Evolutionary conservation across 129 eudicot genomes (phyloP), one percentile per base, ranked within the genome.

Genomic region (Flaveria bidentis): DNA sequence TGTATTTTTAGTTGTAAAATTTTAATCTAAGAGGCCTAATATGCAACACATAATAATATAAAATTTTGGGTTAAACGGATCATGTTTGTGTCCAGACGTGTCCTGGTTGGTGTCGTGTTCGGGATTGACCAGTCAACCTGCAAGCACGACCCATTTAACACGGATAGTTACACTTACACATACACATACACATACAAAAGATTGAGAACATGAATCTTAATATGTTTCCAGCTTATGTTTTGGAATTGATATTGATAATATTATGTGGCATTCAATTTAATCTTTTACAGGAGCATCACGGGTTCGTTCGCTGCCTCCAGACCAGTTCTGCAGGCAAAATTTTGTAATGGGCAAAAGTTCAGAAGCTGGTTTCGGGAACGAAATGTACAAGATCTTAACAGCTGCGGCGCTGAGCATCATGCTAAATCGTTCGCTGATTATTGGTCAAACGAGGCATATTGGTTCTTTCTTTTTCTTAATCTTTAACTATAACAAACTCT

Each of bases 361-460:
- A 4, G 90, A 86, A 74, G 90, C 83, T n/a, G 90, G 90, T 36
- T 80, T 86, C 4, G 90, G 90, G 22, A 86, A 86, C 28, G 90
- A 86, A 73, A 86, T 86, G 90, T 86, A 86, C 85, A 86, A 86
- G 84, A 83, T 80, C 68, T 65, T 86, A 76, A 83, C 90, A 9
- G 90, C 90, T 69, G 85, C 90, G 1, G 85, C 87, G 26, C 81
- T 86, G 72, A 86, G 87, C 78, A 77, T 86, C 79, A 86, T 86
- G 79, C 53, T 86, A n/a, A 86, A 86, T 73, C 87, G 87, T 46
- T 86, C 87, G 0, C 76, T 86, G 3, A 86, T 86, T 66, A 86
- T 86, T 57, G 87, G 90, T 77, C 81, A 86, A 83, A 86, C 90
- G 69, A 86, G 90, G 90, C 87, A 86, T 83, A 80, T 77, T 74